phyloP scores from a whole-genome alignment of 2,329 filamentous ascomycete species.

The Dothiorella sarmentorum region DNA sequence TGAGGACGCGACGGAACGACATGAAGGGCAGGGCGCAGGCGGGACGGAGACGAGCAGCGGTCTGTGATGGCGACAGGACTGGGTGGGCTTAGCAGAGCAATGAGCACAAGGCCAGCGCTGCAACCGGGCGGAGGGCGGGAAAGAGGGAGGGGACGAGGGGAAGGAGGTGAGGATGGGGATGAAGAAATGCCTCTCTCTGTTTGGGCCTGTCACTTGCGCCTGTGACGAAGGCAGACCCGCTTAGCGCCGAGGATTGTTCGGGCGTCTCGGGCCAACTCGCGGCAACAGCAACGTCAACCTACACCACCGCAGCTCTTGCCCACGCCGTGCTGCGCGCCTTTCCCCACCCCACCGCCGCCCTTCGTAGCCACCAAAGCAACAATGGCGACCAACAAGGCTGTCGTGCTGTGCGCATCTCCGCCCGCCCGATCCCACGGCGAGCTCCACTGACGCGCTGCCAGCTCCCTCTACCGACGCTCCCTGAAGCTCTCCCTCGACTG shows the following conservation, averaged over 20 bases:
- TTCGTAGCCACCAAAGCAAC: constrained; percentile 21
- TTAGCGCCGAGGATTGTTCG: neutral
- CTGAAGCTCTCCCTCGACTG: constrained; percentile 93
- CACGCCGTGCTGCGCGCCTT: constrained; percentile 21
- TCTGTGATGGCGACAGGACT: neutral
- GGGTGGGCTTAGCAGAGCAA: neutral
- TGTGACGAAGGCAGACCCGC: constrained; percentile 16
- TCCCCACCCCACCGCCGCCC: constrained; percentile 30
- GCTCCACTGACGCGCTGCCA: constrained; percentile 36
- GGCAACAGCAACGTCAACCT: constrained; percentile 23
- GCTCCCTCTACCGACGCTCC: constrained; percentile 81
- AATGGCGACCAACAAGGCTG: constrained; percentile 41
- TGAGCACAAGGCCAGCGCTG: constrained; percentile 1
- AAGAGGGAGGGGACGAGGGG: constrained; percentile 1
- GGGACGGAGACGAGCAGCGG: neutral
- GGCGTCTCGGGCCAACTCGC: neutral
- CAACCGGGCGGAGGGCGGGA: neutral
- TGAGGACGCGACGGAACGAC: constrained; percentile 18
- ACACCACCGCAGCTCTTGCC: neutral
- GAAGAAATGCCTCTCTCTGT: constrained; percentile 13
- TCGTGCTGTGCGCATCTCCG: constrained; percentile 30
- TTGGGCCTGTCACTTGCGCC: constrained; percentile 13
- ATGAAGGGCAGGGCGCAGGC: constrained; percentile 4
- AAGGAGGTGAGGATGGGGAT: constrained; percentile 16
- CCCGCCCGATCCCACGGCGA: constrained; percentile 21